These are phyloP conservation scores for Globisporangium radiosum DNA, from an alignment of 352 stramenopile species.

Conservation along the genomic window DNA sequence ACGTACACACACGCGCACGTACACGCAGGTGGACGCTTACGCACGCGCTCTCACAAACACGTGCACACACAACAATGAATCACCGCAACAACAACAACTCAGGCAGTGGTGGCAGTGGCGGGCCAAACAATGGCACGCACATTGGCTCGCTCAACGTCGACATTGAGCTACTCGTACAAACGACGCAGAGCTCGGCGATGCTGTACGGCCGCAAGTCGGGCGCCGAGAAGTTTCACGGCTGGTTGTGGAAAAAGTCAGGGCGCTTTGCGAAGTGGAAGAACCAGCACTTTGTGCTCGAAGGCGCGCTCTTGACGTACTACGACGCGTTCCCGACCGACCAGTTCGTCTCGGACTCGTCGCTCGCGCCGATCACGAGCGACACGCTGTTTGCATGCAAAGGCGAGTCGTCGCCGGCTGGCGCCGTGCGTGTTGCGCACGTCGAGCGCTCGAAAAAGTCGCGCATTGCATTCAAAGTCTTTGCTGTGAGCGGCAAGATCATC, in stretches of 20 bases:
- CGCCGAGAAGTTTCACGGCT: constrained; percentile 74
- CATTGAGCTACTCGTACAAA: constrained; percentile 81
- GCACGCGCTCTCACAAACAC: not conserved
- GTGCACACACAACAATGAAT: constrained; percentile 6
- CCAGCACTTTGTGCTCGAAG: constrained; percentile 80
- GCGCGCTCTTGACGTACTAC: constrained; percentile 74
- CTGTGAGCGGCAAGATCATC: constrained; percentile 79
- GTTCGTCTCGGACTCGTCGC: constrained; percentile 54
- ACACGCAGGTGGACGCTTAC: not conserved
- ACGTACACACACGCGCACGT: not conserved
- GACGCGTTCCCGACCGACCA: constrained; percentile 78
- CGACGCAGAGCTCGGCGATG: constrained; percentile 68
- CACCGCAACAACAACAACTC: constrained; percentile 11
- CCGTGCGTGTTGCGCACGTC: constrained; percentile 70
- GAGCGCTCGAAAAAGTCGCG: constrained; percentile 68
- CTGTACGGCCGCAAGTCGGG: constrained; percentile 52
- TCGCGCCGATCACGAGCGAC: constrained; percentile 52
- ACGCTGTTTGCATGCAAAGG: constrained; percentile 69
- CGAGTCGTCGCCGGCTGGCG: constrained; percentile 57
- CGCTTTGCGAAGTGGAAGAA: constrained; percentile 80
- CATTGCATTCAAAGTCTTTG: constrained; percentile 81
- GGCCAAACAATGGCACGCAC: constrained; percentile 15
- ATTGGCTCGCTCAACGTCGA: constrained; percentile 63
- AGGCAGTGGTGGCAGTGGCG: constrained; percentile 1
- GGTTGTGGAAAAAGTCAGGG: constrained; percentile 79